Percentiles rank a stretch among this genome's conserved stretches.
phyloP scores from a whole-genome alignment of 2,329 filamentous ascomycete species.

The Cucurbitaria berberidis region DNA sequence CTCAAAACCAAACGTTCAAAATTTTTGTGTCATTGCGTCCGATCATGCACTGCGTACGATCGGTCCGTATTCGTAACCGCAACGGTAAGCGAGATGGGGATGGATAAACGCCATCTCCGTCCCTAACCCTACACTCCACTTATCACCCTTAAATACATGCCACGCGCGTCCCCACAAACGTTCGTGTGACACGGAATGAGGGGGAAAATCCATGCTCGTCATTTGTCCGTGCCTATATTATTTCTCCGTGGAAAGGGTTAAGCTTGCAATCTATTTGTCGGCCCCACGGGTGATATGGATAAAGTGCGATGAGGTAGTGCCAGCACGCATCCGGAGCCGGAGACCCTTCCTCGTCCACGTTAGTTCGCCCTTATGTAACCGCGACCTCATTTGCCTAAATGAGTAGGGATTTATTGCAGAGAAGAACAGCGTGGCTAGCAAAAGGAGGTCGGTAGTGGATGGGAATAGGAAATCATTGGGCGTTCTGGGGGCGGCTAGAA shows the following conservation, averaged over 20 bases:
- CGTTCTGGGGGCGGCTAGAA: background rate
- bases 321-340: background rate
- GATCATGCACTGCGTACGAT: background rate
- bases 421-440: background rate
- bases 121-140: background rate
- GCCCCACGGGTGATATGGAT: conserved; percentile 44
- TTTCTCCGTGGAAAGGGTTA: conserved; percentile 1
- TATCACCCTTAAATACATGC: background rate
- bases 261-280: background rate
- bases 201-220: background rate
- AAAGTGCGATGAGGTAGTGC: conserved; percentile 17
- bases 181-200: background rate
- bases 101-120: background rate
- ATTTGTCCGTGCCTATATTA: background rate
- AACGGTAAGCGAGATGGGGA: background rate
- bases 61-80: background rate
- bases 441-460: no score
- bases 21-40: background rate
- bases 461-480: no score
- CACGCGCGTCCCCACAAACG: background rate
- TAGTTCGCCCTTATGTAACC: background rate
- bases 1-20: background rate
- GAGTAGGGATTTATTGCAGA: conserved; percentile 1
- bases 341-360: background rate
- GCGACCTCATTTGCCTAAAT: conserved; percentile 29